These are phyloP conservation scores for Poa pratensis DNA, from an alignment of 176 grass and related monocot species.

Conservation along the genomic window DNA sequence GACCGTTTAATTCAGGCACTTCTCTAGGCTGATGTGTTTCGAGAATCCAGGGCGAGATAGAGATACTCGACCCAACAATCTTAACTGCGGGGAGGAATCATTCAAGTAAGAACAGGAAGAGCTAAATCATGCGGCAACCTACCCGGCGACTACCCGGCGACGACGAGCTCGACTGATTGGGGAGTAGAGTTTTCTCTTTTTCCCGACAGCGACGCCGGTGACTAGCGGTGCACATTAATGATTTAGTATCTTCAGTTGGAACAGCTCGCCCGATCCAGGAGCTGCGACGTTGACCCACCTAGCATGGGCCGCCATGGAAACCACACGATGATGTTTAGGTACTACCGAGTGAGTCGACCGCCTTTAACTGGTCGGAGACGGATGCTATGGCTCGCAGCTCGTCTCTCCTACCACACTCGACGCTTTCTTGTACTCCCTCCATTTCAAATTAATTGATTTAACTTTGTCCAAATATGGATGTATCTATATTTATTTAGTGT, in stretches of 20 bases:
- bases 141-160: constrained; percentile 23
- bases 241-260: not conserved
- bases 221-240: not conserved
- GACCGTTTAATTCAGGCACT: not conserved
- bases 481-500: too few relatives aligned
- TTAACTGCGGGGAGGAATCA: not conserved
- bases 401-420: not conserved
- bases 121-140: constrained; percentile 13
- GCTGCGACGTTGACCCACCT: not conserved
- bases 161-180: constrained; percentile 6
- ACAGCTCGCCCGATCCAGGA: not conserved
- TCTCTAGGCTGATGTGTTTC: not conserved
- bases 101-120: not conserved
- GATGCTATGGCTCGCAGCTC: not conserved
- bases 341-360: not conserved
- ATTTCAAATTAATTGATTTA: too few relatives aligned
- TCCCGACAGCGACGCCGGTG: not conserved
- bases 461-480: too few relatives aligned
- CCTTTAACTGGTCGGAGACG: not conserved
- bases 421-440: too few relatives aligned
- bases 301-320: not conserved
- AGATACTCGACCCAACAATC: not conserved
- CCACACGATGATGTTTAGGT: not conserved
- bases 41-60: constrained; percentile 3
- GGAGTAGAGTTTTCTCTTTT: not conserved